phyloP scores from a whole-genome alignment of 495 filamentous ascomycete genomes.

The Annulohypoxylon bovei region DNA sequence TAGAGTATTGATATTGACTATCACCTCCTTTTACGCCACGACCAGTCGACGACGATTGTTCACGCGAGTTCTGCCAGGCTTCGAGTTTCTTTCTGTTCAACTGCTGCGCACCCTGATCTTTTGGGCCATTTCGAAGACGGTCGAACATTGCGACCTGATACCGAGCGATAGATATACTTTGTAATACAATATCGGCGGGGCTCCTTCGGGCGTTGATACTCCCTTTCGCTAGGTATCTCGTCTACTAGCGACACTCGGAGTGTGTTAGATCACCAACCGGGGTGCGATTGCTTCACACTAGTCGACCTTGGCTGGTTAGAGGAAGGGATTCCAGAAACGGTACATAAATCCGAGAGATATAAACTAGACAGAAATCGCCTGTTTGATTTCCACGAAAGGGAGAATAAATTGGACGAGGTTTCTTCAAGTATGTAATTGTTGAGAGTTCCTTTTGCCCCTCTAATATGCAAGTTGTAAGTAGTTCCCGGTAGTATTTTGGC shows the following conservation, averaged over 20 bases:
- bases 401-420: slow-evolving; percentile 6
- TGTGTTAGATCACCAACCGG: slow-evolving; percentile 40
- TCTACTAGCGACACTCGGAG: slow-evolving; percentile 24
- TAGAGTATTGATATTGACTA: slow-evolving; percentile 42
- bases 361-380: not conserved
- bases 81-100: slow-evolving; percentile 45
- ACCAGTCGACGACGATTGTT: slow-evolving; percentile 22
- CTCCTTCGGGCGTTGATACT: not conserved
- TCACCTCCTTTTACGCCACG: slow-evolving; percentile 43
- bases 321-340: slow-evolving; percentile 5
- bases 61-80: slow-evolving; percentile 45
- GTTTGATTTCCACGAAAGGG: not conserved
- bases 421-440: not conserved
- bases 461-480: slow-evolving; percentile 14
- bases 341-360: slow-evolving; percentile 14
- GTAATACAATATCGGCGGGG: slow-evolving; percentile 12
- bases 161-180: not conserved
- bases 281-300: slow-evolving; percentile 35
- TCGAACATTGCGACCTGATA: slow-evolving; percentile 42
- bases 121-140: slow-evolving; percentile 42
- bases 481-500: slow-evolving; percentile 23
- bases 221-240: slow-evolving; percentile 6
- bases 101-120: slow-evolving; percentile 30
- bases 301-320: slow-evolving; percentile 29
- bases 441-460: slow-evolving; percentile 7